phyloP scores from a whole-genome alignment of 2,329 filamentous ascomycete species.

The Penicillium sp. region DNA sequence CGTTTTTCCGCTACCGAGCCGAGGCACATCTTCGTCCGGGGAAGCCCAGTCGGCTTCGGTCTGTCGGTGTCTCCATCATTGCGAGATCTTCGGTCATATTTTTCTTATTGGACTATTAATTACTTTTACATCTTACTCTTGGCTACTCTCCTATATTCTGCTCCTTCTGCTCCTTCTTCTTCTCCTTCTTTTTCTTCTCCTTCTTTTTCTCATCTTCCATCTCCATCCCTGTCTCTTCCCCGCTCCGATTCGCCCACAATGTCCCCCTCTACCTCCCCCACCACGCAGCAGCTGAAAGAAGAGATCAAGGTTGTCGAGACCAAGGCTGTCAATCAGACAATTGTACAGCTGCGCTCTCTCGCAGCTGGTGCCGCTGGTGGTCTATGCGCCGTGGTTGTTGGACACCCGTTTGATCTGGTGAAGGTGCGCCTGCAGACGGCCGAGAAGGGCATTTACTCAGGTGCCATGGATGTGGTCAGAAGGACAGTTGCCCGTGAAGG shows the following conservation, averaged over 20 bases:
- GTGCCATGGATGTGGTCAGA: slow-evolving; percentile 86
- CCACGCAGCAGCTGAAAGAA: slow-evolving; percentile 33
- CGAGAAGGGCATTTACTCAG: slow-evolving; percentile 85
- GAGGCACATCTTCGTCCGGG: slow-evolving; percentile 23
- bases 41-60: slow-evolving; percentile 26
- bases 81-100: slow-evolving; percentile 4
- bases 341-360: slow-evolving; percentile 74
- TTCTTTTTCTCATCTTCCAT: background rate
- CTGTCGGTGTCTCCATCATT: slow-evolving; percentile 12
- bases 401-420: slow-evolving; percentile 95
- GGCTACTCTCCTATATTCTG: slow-evolving; percentile 1
- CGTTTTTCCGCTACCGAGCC: slow-evolving; percentile 27
- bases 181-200: background rate
- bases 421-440: slow-evolving; percentile 97
- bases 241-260: slow-evolving; percentile 22
- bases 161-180: background rate
- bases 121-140: slow-evolving; percentile 3
- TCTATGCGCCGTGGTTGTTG: slow-evolving; percentile 87
- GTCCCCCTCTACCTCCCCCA: slow-evolving; percentile 32
- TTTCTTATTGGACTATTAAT: background rate
- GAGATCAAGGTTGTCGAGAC: slow-evolving; percentile 29
- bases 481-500: slow-evolving; percentile 88
- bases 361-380: slow-evolving; percentile 90
- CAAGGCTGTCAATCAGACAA: slow-evolving; percentile 45
- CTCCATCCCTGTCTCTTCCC: slow-evolving; percentile 5